phyloP scores from a whole-genome alignment of 768 basidiomycete genomes.

The Mycena floridula region DNA sequence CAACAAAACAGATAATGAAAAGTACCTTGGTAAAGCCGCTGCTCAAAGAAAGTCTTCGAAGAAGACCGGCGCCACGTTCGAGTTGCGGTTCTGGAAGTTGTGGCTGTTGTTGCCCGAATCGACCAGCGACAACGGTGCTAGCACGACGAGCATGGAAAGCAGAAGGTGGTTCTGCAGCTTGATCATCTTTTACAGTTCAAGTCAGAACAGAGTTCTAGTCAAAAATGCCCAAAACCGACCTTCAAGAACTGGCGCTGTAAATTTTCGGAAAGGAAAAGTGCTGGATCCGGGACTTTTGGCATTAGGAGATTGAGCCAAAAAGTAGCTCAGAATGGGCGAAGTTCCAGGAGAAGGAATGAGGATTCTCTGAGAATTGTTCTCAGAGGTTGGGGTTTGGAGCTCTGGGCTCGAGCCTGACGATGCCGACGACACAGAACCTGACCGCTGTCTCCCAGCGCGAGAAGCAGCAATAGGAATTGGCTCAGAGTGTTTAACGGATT shows the following conservation, averaged over 20 bases:
- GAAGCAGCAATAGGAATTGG: conserved; percentile 56
- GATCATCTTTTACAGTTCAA: conserved; percentile 31
- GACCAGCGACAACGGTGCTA: conserved; percentile 48
- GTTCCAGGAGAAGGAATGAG: conserved; percentile 48
- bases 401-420: conserved; percentile 52
- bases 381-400: conserved; percentile 44
- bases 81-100: conserved; percentile 42
- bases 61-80: conserved; percentile 65
- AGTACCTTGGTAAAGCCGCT: conserved; percentile 55
- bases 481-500: conserved; percentile 44
- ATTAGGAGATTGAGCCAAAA: conserved; percentile 56
- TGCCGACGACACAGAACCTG: conserved; percentile 55
- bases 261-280: conserved; percentile 62
- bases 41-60: conserved; percentile 73
- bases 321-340: conserved; percentile 70
- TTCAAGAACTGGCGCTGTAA: conserved; percentile 57
- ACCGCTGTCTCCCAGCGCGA: conserved; percentile 41
- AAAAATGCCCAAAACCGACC: conserved; percentile 29
- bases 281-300: conserved; percentile 37
- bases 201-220: conserved; percentile 1
- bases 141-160: conserved; percentile 53
- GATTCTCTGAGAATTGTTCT: conserved; percentile 35
- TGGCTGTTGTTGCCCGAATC: conserved; percentile 42
- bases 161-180: conserved; percentile 33
- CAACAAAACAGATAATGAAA: no score